phyloP scores from a whole-genome alignment of 2,329 filamentous ascomycete species.

The Huntiella omanensis region DNA sequence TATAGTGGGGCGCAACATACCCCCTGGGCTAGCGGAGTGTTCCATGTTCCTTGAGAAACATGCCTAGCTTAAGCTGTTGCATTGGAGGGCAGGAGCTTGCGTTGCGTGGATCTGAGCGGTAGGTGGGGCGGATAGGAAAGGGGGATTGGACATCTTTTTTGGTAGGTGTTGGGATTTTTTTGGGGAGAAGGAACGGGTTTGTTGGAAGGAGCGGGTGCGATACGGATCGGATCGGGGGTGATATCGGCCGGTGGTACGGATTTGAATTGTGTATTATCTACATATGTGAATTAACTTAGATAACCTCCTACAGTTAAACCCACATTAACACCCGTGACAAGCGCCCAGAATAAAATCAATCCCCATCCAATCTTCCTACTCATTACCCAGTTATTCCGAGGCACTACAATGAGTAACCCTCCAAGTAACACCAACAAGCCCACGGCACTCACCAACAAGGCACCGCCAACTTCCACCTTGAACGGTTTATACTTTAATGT shows the following conservation, averaged over 20 bases:
- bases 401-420: constrained; percentile 61
- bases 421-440: constrained; percentile 66
- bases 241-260: too few relatives aligned
- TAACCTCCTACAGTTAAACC: constrained; percentile 51
- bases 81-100: too few relatives aligned
- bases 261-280: too few relatives aligned
- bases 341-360: constrained; percentile 59
- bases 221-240: too few relatives aligned
- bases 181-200: too few relatives aligned
- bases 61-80: too few relatives aligned
- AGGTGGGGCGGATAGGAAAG: not conserved
- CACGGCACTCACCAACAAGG: constrained; percentile 68
- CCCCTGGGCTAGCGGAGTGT: too few relatives aligned
- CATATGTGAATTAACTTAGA: not conserved
- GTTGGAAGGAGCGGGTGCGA: too few relatives aligned
- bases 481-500: constrained; percentile 57
- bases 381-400: constrained; percentile 72
- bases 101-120: too few relatives aligned
- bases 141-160: not conserved
- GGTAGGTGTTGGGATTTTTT: too few relatives aligned
- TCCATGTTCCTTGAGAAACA: too few relatives aligned
- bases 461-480: constrained; percentile 64
- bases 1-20: not conserved
- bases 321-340: constrained; percentile 68
- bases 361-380: constrained; percentile 64